These are phyloP conservation scores for Lichtheimia ramosa DNA, from an alignment of 371 early-diverging fungal species.

Conservation along the genomic window DNA sequence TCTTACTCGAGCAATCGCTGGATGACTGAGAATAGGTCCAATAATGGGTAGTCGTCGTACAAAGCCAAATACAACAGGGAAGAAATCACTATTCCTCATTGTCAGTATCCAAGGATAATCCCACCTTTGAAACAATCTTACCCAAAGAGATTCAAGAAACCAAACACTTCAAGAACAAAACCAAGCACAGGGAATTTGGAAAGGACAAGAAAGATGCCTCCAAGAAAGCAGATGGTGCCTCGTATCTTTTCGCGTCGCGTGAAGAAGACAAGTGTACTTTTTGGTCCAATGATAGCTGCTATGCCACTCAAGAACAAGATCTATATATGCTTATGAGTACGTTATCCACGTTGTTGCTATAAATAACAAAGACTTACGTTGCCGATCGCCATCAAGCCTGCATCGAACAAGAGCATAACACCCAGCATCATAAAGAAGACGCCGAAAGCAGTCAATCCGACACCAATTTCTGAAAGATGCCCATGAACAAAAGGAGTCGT, in stretches of 20 bases:
- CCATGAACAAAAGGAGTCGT: not conserved
- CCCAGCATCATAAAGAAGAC: conserved; percentile 91
- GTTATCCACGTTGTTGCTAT: no score
- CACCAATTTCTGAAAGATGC: conserved; percentile 83
- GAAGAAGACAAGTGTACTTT: conserved; percentile 85
- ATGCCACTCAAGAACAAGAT: conserved; percentile 90
- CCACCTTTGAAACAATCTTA: conserved; percentile 21
- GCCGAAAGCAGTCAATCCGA: conserved; percentile 95
- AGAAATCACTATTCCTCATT: conserved; percentile 80
- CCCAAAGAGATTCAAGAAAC: conserved; percentile 97
- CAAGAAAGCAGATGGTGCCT: conserved; percentile 89
- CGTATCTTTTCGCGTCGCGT: conserved; percentile 78
- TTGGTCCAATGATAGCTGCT: conserved; percentile 83
- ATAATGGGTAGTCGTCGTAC: conserved; percentile 87
- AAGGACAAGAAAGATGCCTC: conserved; percentile 90
- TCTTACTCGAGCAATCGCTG: conserved; percentile 76
- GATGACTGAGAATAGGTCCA: conserved; percentile 81
- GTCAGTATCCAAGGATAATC: no score
- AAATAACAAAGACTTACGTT: conserved; percentile 58
- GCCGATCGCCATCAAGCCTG: conserved; percentile 94
- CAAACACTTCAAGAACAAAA: conserved; percentile 89
- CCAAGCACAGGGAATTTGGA: conserved; percentile 88
- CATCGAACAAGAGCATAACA: conserved; percentile 91
- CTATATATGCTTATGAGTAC: conserved; percentile 34
- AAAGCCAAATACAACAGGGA: conserved; percentile 90